These are phyloP conservation scores for Babesia ovis DNA, from an alignment of 169 alveolate species.

Conservation along the genomic window DNA sequence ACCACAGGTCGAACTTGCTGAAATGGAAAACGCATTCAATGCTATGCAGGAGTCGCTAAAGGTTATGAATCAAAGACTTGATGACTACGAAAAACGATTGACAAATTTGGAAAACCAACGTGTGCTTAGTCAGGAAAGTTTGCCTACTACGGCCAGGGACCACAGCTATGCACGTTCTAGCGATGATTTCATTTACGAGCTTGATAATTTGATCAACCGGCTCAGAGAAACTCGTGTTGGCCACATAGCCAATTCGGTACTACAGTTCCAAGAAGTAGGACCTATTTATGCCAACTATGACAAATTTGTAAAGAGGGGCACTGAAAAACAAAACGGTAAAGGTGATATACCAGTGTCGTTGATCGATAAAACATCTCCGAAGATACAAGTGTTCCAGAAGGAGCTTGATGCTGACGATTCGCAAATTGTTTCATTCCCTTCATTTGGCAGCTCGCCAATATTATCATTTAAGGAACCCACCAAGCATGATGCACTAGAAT, in stretches of 20 bases:
- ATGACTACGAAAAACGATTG: constrained; percentile 10
- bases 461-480: background rate
- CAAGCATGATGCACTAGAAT: background rate
- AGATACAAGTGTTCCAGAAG: too few relatives aligned
- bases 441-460: too few relatives aligned
- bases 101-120: background rate
- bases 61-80: background rate
- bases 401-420: too few relatives aligned
- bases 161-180: background rate
- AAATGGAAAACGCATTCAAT: constrained; percentile 22
- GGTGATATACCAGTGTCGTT: too few relatives aligned
- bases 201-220: background rate
- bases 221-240: background rate
- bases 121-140: background rate
- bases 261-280: constrained; percentile 12
- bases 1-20: constrained; percentile 1
- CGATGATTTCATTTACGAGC: background rate
- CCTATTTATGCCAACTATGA: background rate
- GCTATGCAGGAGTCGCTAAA: background rate
- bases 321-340: too few relatives aligned
- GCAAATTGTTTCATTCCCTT: too few relatives aligned
- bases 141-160: background rate
- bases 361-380: too few relatives aligned
- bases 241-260: background rate
- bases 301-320: background rate